Evolutionary conservation across 371 early-diverging fungal genomes (phyloP), one percentile per base, ranked within the genome.

Genomic region (Rhizomucor pusillus): DNA sequence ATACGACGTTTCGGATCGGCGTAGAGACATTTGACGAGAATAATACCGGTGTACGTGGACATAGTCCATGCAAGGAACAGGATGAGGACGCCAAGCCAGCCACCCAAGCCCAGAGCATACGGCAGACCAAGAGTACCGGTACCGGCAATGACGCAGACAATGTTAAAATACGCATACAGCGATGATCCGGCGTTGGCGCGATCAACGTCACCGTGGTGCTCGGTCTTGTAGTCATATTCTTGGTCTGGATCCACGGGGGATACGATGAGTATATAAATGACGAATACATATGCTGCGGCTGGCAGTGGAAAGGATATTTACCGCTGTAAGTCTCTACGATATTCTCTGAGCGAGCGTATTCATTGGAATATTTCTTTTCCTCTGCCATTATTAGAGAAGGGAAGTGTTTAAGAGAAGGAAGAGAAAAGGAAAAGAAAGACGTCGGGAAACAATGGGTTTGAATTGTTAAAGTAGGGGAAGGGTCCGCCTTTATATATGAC

Each of bases 51-150:
- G 43, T 71, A 75, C 43, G 29, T 71, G 29, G 91, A 85, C 62
- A 91, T 87, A n/a, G 77, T 62, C 48, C 88, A 90, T 3, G 90
- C 81, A 25, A 93, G 71, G 11, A 84, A 61, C 23, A 95, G 69
- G 56, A 92, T 79, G 14, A 84, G 29, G 9, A 89, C 51, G 29
- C 87, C 86, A 25, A 54, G 63, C 95, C 95, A 95, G 12, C 94
- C 94, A 46, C 90, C 86, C 52, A 88, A 84, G 18, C 69, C 79
- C 16, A 95, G 70, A 19, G 92, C 89, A 50, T 81, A 88, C 19
- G 93, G 91, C 6, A 93, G 70, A 49, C 90, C 90, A 13, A 92
- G 75, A 18, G 89, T 82, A 16, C 94, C 94, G 10, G 88, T 86
- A 24, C 93, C 93, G 1, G 89, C 87, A 10, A 90, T 80, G 12